Base-by-base conservation (phyloP, 2,329 filamentous ascomycete species). In the Penicillium rolfsii region DNA sequence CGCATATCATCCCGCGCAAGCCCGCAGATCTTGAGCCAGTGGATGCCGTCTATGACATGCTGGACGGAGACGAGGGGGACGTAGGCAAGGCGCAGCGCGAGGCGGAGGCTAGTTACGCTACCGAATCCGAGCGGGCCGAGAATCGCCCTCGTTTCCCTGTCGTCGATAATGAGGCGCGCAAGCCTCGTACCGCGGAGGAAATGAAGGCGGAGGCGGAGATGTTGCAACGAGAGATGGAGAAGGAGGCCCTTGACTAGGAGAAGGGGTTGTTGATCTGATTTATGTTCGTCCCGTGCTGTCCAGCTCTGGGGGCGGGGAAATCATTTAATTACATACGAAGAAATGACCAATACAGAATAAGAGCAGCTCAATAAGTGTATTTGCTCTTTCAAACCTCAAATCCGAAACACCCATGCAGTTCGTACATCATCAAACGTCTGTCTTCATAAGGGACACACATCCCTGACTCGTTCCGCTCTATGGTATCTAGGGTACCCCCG, bases 1-100 rank as follows among this genome's bases (percentile, higher is more conserved):
- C 93, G 28, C 95, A 99, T 79, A 85, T 97, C 52, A 94, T 97
- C 57, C 93, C 93, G 22, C 82, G 93, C 38, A 81, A 81, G 60
- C 81, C 79, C 60, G 84, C 79, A 8, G 87, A 89, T 76, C 71
- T 87, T 65, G 82, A 85, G 11, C 82, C 85, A 52, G 85, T 82
- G 8, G 93, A 97, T 77, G 86, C 85, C 62, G 85, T 99, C 55
- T 98, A 99, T 78, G 86, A 87, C 64, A 84, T 87, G 79, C 85
- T 99, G 82, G 91, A 96, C 71, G 85, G 85, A 30, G 91, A 96
- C 77, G 89, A 92, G 65, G 94, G 93, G 0, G 90, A 98, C 78
- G 81, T 98, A 14, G 90, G 89, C 5, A 85, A 84, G 40, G 88
- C 88, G 57, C 81, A 93, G 69, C 86, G 83, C 81, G 87, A 91